Evolutionary conservation across 1,139 yeast species (phyloP), one percentile per base, ranked within the genome.

Genomic region (Kodamaea arcana): DNA sequence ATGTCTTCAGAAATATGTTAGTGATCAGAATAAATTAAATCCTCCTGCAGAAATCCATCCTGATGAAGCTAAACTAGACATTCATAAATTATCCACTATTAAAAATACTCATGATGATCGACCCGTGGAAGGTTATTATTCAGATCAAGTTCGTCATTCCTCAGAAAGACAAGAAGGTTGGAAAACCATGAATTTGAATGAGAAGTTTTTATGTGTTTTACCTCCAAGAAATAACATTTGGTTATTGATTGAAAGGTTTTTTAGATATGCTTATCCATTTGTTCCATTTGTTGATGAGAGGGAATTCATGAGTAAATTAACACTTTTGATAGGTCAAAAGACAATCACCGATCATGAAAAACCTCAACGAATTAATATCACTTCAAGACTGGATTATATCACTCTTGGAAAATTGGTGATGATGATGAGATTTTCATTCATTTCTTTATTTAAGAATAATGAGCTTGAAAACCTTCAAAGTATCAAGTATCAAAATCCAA

Each of bases 201-300:
- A 35, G 27, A 35, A 28, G 24, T 28, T 38, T 12, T 15, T 30
- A n/a, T 16, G 25, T 15, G 45, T 42, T 4, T 30, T 50, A 12
- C 54, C 53, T 8, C 25, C 32, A 8, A 34, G 36, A 9, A 42
- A 41, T 26, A 51, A 45, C 12, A 29, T 49, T 6, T 48, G 53
- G 54, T 30, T 42, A 24, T 39, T 48, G 17, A 34, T 49, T 3
- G 50, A 46, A 28, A 39, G 53, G 5, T 50, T 46, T 29, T 50
- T 50, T 28, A 32, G 36, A 18, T 41, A 44, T 12, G 45, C 45
- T 3, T 48, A 48, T 31, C 47, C 48, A 4, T 45, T 45, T 27
- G 38, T 44, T 32, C 53, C 54, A 1, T 42, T 46, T 15, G 32
- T 50, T 20, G 54, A 50, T 33, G 48, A 50, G 32, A 22, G 25